These are phyloP conservation scores for Fusarium caatingaense DNA, from an alignment of 2,329 filamentous ascomycete genomes.

Conservation along the genomic window DNA sequence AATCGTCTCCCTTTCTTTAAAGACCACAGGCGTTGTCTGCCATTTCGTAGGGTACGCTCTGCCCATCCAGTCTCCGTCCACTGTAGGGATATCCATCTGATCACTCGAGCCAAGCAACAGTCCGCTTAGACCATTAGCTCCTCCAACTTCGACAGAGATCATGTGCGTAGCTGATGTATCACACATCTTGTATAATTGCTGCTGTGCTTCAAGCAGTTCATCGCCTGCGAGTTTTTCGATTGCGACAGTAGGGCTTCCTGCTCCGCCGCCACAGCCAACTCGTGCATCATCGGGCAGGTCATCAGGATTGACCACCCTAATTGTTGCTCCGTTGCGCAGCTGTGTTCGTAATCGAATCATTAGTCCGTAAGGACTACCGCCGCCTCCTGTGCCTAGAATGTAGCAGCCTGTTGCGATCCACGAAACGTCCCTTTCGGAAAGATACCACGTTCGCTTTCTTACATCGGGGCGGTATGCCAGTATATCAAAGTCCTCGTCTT, in stretches of 20 bases:
- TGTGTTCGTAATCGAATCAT: constrained; percentile 64
- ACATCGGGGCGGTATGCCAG: constrained; percentile 62
- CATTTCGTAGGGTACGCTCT: constrained; percentile 66
- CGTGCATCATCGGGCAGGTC: constrained; percentile 62
- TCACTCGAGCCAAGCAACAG: constrained; percentile 66
- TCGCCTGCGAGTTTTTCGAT: constrained; percentile 70
- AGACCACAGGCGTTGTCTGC: constrained; percentile 66
- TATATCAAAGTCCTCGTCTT: constrained; percentile 49
- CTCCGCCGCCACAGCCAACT: constrained; percentile 67
- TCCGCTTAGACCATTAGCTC: constrained; percentile 70
- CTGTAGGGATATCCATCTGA: constrained; percentile 62
- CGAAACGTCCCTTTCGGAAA: constrained; percentile 67
- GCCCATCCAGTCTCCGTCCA: constrained; percentile 69
- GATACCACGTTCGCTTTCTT: constrained; percentile 64
- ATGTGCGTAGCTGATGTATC: constrained; percentile 63
- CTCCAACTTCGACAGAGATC: constrained; percentile 74
- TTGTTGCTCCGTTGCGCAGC: constrained; percentile 61
- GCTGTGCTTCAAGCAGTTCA: constrained; percentile 64
- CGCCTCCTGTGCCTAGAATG: constrained; percentile 70
- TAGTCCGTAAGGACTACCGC: constrained; percentile 64
- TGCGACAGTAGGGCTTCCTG: constrained; percentile 69
- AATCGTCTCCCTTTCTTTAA: constrained; percentile 59
- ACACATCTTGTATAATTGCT: constrained; percentile 64
- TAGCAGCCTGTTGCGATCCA: constrained; percentile 70
- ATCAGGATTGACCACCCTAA: constrained; percentile 63